A percentile compares a stretch with the other conserved stretches of the same genome.
phyloP scores from a whole-genome alignment of 169 alveolate species.

The Cryptosporidium viatorum region DNA sequence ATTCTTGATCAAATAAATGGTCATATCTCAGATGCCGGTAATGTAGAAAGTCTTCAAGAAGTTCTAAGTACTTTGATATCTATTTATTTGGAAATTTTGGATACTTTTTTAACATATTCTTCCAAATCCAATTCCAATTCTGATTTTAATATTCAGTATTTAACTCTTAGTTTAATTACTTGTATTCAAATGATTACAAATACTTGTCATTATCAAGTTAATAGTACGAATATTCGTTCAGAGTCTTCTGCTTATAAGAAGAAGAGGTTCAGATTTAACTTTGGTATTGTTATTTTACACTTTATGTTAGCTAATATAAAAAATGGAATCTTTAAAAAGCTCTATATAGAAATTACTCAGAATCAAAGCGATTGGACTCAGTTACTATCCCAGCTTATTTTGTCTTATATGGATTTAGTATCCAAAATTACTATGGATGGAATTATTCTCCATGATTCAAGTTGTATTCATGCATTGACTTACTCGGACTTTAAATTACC shows the following conservation, averaged over 20 bases:
- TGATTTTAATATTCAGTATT: background rate
- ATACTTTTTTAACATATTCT: background rate
- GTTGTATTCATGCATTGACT: background rate
- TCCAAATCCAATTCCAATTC: background rate
- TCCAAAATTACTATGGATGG: background rate
- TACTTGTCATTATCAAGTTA: background rate
- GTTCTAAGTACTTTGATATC: background rate
- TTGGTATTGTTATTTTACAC: background rate
- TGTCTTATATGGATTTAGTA: background rate
- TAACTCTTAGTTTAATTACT: background rate
- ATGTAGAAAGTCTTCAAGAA: background rate
- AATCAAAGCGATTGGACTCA: background rate
- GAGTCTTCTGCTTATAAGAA: background rate
- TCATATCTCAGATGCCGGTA: background rate
- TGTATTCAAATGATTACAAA: background rate
- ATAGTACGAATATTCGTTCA: background rate
- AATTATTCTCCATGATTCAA: background rate
- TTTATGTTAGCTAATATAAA: background rate
- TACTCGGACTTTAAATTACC: background rate
- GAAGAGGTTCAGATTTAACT: background rate
- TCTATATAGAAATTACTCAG: background rate
- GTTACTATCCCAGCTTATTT: background rate
- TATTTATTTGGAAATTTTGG: background rate
- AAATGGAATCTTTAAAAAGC: background rate
- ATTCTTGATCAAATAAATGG: background rate